These are phyloP conservation scores for Eucalyptus paniculata DNA, from an alignment of 345 rosid species.

Conservation along the genomic window DNA sequence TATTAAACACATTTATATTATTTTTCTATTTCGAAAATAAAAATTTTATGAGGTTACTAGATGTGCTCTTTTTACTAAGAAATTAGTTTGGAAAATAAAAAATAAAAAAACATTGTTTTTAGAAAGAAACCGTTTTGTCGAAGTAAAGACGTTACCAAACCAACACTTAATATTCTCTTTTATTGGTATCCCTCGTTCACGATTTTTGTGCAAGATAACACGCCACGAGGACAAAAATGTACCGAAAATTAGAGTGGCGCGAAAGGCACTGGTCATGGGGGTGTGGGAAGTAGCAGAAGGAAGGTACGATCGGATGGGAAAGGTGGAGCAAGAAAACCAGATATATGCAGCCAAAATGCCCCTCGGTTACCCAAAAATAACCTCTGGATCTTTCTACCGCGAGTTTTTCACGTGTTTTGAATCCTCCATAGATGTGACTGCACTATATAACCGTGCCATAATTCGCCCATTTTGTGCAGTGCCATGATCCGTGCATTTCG, in stretches of 20 bases:
- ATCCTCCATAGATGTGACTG: background rate
- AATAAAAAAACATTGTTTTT: too few species aligned
- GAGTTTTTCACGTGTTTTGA: background rate
- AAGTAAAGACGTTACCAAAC: too few species aligned
- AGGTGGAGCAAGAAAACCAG: background rate
- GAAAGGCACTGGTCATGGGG: background rate
- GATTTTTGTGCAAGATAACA: background rate
- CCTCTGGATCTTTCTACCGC: background rate
- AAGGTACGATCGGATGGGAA: background rate
- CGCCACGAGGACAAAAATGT: background rate
- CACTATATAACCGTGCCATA: background rate
- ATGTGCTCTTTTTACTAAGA: too few species aligned
- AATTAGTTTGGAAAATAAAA: too few species aligned
- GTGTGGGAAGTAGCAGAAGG: background rate
- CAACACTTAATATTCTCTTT: too few species aligned
- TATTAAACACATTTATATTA: fast-evolving
- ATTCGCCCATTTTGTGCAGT: background rate
- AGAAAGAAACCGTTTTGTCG: too few species aligned
- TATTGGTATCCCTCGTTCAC: background rate
- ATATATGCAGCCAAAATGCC: background rate
- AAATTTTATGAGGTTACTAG: too few species aligned
- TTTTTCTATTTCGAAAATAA: fast-evolving
- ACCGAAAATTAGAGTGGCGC: background rate
- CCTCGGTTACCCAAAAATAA: background rate
- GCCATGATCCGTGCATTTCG: background rate